Percentiles rank a stretch among this genome's conserved stretches.
Evolutionary conservation across 129 eudicot species (phyloP).

Genomic region (Lactuca saligna): DNA sequence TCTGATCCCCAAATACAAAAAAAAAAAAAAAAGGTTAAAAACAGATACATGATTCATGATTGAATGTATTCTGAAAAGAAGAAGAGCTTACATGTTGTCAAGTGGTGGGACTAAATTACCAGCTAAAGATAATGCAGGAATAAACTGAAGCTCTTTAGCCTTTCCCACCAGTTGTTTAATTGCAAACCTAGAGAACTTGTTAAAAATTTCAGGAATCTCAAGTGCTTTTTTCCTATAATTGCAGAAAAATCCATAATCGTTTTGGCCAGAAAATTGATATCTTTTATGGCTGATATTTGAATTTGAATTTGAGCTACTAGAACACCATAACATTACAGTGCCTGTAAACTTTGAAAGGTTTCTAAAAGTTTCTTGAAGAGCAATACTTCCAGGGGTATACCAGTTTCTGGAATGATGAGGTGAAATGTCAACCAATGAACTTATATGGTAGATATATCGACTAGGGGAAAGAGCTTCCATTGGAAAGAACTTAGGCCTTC

Average conservation of each 20-base stretch:
- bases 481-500: conserved; percentile 42
- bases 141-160: conserved; percentile 49
- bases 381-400: conserved; percentile 52
- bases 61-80: background rate
- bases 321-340: conserved; percentile 50
- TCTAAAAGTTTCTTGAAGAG: conserved; percentile 60
- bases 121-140: conserved; percentile 65
- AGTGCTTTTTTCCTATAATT: conserved; percentile 43
- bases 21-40: background rate
- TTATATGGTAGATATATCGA: conserved; percentile 44
- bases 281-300: conserved; percentile 29
- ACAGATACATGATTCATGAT: background rate
- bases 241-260: conserved; percentile 38
- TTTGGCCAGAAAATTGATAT: conserved; percentile 27
- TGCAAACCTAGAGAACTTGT: conserved; percentile 55
- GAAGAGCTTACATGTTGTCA: conserved; percentile 53
- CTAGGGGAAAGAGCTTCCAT: conserved; percentile 54
- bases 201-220: conserved; percentile 42
- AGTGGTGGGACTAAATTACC: conserved; percentile 70
- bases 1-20: conserved; percentile 32
- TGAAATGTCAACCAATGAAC: conserved; percentile 61
- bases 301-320: conserved; percentile 44
- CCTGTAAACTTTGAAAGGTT: conserved; percentile 67
- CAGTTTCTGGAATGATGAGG: conserved; percentile 40
- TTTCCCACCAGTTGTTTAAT: conserved; percentile 42